phyloP scores from a whole-genome alignment of 2,329 filamentous ascomycete species.

The Gliomastix tumulicola region DNA sequence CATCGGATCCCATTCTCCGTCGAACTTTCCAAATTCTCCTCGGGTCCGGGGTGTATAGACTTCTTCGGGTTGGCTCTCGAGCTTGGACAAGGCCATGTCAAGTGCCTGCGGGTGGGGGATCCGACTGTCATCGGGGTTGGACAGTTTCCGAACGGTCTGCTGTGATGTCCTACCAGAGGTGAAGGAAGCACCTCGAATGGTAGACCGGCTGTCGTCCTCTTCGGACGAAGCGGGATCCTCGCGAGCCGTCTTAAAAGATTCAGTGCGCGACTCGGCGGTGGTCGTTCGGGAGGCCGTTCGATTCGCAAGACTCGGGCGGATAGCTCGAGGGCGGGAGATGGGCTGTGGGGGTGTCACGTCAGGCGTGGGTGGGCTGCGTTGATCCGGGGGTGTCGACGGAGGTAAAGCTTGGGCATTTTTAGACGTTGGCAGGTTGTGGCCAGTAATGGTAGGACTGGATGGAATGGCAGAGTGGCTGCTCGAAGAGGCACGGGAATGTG shows the following conservation, averaged over 20 bases:
- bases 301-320: constrained; percentile 40
- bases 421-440: constrained; percentile 27
- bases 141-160: constrained; percentile 31
- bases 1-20: constrained; percentile 48
- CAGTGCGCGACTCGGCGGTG: constrained; percentile 53
- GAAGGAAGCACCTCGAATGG: constrained; percentile 29
- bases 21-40: constrained; percentile 46
- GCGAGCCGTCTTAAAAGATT: constrained; percentile 66
- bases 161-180: constrained; percentile 34
- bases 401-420: constrained; percentile 28
- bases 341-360: constrained; percentile 65
- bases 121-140: constrained; percentile 12
- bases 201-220: constrained; percentile 42
- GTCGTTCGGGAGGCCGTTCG: constrained; percentile 45
- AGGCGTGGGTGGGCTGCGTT: constrained; percentile 65
- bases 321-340: constrained; percentile 30
- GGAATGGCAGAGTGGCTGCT: constrained; percentile 36
- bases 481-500: constrained; percentile 52
- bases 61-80: too few species aligned
- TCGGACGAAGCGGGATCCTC: constrained; percentile 59
- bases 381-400: constrained; percentile 56
- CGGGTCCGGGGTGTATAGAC: constrained; percentile 33
- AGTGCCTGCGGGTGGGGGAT: constrained; percentile 21
- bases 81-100: constrained; percentile 33
- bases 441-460: constrained; percentile 31